Conservation (phyloP, 352 stramenopile species). For the Peronospora belbahrii region DNA sequence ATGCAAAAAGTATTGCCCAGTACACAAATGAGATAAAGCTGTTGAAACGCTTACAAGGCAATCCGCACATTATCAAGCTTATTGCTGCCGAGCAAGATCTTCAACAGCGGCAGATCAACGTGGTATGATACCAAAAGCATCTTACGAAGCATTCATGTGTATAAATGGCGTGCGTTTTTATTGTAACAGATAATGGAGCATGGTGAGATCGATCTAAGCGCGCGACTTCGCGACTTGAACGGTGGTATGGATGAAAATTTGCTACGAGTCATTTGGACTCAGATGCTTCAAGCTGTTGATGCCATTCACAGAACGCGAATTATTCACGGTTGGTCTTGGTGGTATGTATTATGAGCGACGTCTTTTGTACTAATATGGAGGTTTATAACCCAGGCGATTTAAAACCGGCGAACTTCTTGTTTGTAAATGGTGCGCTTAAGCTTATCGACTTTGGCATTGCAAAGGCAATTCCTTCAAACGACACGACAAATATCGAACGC, state of each 20-base stretch:
- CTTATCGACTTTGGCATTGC: constrained; percentile 98
- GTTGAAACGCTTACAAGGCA: constrained; percentile 88
- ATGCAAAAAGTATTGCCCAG: constrained; percentile 86
- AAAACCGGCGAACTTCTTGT: constrained; percentile 96
- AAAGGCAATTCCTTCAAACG: constrained; percentile 91
- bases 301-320: constrained; percentile 95
- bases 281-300: constrained; percentile 97
- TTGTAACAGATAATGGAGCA: constrained; percentile 90
- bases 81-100: constrained; percentile 91
- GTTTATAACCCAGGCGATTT: constrained; percentile 69
- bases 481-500: constrained; percentile 95
- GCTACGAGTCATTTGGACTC: constrained; percentile 95
- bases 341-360: neutral
- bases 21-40: constrained; percentile 98
- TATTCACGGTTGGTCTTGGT: constrained; percentile 60
- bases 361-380: neutral
- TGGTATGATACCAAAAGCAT: constrained; percentile 26
- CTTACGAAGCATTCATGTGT: neutral
- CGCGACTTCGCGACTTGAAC: constrained; percentile 81
- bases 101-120: constrained; percentile 60
- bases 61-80: constrained; percentile 94
- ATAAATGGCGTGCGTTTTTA: neutral
- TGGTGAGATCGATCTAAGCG: constrained; percentile 95
- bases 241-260: constrained; percentile 94
- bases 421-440: constrained; percentile 93